Conservation (phyloP, 441 rosid species). For the Adansonia rubrostipa region DNA sequence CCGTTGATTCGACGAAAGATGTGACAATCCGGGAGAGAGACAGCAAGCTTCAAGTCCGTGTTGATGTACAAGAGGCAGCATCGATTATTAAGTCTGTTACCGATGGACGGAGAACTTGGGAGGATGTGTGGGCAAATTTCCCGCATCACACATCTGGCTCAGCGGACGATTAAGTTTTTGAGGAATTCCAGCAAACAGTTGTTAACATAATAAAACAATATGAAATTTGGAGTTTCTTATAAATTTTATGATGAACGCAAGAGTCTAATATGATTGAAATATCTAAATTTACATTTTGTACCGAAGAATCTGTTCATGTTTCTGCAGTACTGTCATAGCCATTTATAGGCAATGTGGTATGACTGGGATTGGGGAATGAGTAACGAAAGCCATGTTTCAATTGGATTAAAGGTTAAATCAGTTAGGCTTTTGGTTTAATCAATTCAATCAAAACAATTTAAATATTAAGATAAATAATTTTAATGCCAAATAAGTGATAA, state of each 20-base stretch:
- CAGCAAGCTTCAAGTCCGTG: constrained; percentile 78
- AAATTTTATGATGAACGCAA: neutral
- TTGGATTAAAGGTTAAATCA: no score
- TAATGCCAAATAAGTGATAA: no score
- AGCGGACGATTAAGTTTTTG: constrained; percentile 38
- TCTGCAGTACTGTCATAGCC: no score
- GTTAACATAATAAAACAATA: neutral
- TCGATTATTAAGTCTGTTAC: constrained; percentile 54
- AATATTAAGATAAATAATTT: no score
- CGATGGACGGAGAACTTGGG: constrained; percentile 68
- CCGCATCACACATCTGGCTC: constrained; percentile 61
- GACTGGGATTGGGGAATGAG: no score
- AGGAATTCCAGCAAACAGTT: neutral
- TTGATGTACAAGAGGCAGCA: constrained; percentile 54
- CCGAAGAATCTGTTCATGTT: no score
- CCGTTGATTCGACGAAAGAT: constrained; percentile 57
- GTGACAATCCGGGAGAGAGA: constrained; percentile 80
- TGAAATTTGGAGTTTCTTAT: neutral
- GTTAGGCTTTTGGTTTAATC: no score
- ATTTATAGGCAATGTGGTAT: no score
- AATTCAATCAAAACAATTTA: no score
- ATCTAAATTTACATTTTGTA: no score
- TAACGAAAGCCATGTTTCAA: no score
- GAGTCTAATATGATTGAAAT: no score
- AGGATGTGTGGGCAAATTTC: constrained; percentile 54